Evolutionary conservation across 306 rosid genomes (phyloP), one percentile per base, ranked within the genome.

Genomic region (Arachis stenosperma): DNA sequence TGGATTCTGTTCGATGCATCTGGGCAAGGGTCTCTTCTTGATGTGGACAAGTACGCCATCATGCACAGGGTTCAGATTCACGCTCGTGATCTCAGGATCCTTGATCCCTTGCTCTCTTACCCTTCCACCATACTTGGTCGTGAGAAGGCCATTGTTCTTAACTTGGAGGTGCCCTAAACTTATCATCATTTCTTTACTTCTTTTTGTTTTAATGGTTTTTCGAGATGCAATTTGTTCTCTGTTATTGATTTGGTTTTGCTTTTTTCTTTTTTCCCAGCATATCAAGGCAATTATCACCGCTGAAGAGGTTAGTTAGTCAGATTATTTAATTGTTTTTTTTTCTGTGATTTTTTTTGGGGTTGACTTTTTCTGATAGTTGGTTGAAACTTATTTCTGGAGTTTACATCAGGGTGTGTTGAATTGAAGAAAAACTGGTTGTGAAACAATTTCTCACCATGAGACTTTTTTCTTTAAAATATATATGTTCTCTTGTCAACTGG

Each of bases 221-320:
- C 7, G 4, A 33, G 37, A 33, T 33, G 37, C 37, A 33, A 33
- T 2, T 33, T 33, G 37, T 17, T 6, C 30, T 41, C 50, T 42
- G 3, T 8, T 3, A 27, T 4, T 55, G 64, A 48, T 30, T 36
- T 52, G 15, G 7, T 41, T 37, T 30, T 15, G 12, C 79, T 43
- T 6, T 46, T 76, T 37, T 33, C 37, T 33, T 33, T 33, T 4
- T 33, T 33, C 4, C 37, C 96, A 94, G 98, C 98, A 94, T 84
- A 88, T 91, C 81, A 94, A 94, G 76, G 98, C 98, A 43, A 91
- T 94, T 63, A 94, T 94, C 75, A 94, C 98, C 0, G 96, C 98
- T 9, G 96, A 94, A 40, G 98, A 94, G 96, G 98, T 94, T 76
- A 43, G 86, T 59, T 43, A 47, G 40, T 73, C 1, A 3, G 9